Conservation (phyloP, 108 stramenopile genomes). For the Mayamaea pseudoterrestris region DNA sequence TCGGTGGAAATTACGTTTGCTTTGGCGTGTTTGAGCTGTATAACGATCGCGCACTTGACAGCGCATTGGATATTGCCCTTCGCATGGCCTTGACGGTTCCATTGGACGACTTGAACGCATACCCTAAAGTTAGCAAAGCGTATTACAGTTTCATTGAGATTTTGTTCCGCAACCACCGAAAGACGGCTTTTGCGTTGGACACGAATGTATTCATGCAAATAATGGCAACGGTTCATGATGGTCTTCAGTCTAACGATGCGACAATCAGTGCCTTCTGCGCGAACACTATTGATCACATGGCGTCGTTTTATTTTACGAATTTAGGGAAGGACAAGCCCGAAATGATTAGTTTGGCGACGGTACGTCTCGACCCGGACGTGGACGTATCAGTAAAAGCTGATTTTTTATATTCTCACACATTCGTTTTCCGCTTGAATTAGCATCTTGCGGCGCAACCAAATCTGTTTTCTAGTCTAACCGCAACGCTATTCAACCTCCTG, state of each 20-base stretch:
- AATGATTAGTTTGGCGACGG: conserved; percentile 71
- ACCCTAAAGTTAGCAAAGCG: conserved; percentile 92
- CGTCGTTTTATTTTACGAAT: conserved; percentile 90
- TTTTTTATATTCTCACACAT: background rate
- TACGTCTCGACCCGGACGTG: conserved; percentile 14
- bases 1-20: conserved; percentile 94
- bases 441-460: conserved; percentile 82
- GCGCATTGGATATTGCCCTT: conserved; percentile 80
- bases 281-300: conserved; percentile 87
- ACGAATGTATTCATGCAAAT: conserved; percentile 87
- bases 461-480: conserved; percentile 80
- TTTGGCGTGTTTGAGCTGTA: conserved; percentile 96
- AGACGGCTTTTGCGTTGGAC: conserved; percentile 69
- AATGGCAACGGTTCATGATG: conserved; percentile 89
- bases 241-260: conserved; percentile 87
- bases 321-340: conserved; percentile 80
- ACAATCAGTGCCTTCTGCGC: conserved; percentile 82
- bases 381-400: background rate
- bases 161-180: conserved; percentile 87
- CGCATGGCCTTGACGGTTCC: conserved; percentile 84
- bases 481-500: conserved; percentile 91
- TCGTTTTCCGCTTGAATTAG: conserved; percentile 17
- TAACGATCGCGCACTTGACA: conserved; percentile 88
- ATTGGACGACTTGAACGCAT: conserved; percentile 81
- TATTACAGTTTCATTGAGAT: conserved; percentile 92